A percentile compares a stretch with the other conserved stretches of the same genome.
Conservation (phyloP, 2,329 filamentous ascomycete species). For the Cytospora chrysosperma region DNA sequence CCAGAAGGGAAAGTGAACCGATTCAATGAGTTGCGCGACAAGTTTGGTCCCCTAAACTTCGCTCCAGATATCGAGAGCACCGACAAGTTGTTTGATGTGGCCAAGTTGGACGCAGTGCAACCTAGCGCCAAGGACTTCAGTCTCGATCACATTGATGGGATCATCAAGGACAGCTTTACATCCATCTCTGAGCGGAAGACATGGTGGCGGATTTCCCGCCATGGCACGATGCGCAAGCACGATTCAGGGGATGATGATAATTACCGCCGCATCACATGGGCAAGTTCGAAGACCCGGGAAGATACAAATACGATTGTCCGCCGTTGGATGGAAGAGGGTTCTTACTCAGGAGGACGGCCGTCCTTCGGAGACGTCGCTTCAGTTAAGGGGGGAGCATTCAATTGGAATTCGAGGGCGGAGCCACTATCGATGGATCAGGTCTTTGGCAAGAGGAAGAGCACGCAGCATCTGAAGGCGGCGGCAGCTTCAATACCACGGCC, state of each 20-base stretch:
- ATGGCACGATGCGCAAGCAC: slow-evolving; percentile 57
- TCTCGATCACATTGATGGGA: slow-evolving; percentile 43
- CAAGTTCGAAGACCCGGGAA: slow-evolving; percentile 50
- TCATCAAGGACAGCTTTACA: slow-evolving; percentile 53
- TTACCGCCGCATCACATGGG: slow-evolving; percentile 60
- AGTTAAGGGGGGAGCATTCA: slow-evolving; percentile 51
- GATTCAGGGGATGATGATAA: slow-evolving; percentile 57
- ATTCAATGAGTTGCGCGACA: slow-evolving; percentile 29
- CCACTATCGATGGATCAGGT: slow-evolving; percentile 49
- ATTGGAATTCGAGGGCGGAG: slow-evolving; percentile 57
- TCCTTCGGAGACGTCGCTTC: slow-evolving; percentile 42
- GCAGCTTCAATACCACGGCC: slow-evolving; percentile 28
- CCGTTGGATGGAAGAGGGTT: slow-evolving; percentile 66
- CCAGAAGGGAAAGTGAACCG: slow-evolving; percentile 1
- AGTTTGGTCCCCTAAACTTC: slow-evolving; percentile 32
- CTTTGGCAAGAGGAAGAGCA: slow-evolving; percentile 38
- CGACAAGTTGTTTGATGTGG: slow-evolving; percentile 38
- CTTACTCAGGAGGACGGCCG: slow-evolving; percentile 49
- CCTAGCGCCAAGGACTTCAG: slow-evolving; percentile 21
- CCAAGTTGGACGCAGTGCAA: slow-evolving; percentile 31
- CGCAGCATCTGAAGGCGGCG: slow-evolving; percentile 30
- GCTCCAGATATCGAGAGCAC: slow-evolving; percentile 27
- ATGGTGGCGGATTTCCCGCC: slow-evolving; percentile 65
- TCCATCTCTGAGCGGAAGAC: slow-evolving; percentile 58
- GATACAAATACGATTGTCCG: slow-evolving; percentile 59